Evolutionary conservation across 129 eudicot genomes (phyloP).

Genomic region (Gnaphalium uliginosum): DNA sequence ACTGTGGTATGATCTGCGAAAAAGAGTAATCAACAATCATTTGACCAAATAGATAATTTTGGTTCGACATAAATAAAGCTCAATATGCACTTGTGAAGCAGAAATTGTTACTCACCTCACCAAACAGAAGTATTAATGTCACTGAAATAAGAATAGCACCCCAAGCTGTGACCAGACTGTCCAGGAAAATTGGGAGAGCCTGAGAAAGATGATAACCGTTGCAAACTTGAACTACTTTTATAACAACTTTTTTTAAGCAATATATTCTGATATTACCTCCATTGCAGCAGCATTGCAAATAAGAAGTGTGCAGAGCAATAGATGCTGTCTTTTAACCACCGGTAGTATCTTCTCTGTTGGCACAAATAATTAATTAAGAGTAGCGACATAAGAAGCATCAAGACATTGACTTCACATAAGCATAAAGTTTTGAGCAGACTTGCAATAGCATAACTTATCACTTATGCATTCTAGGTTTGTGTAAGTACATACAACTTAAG

Average conservation of each 20-base stretch:
- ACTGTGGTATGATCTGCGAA: conserved; percentile 85
- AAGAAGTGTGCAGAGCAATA: conserved; percentile 83
- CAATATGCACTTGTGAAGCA: neutral
- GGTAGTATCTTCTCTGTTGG: conserved; percentile 86
- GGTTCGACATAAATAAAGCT: neutral
- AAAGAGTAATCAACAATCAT: conserved; percentile 5
- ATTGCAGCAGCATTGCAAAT: conserved; percentile 96
- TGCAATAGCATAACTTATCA: neutral
- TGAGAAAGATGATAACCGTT: conserved; percentile 32
- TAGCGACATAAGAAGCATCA: neutral
- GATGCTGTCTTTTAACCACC: conserved; percentile 86
- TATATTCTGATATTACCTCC: conserved; percentile 55
- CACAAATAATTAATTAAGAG: conserved; percentile 11
- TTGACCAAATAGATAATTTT: neutral
- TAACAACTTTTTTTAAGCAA: neutral
- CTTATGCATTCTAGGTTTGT: too few relatives aligned
- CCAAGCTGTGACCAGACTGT: conserved; percentile 76
- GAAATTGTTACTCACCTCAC: conserved; percentile 58
- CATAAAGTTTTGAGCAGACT: neutral
- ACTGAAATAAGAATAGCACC: conserved; percentile 97
- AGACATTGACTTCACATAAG: neutral
- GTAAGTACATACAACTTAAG: too few relatives aligned
- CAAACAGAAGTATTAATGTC: conserved; percentile 87
- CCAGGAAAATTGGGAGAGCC: conserved; percentile 97
- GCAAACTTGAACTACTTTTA: neutral